These are phyloP conservation scores for Cryphonectria radicalis DNA, from an alignment of 2,329 filamentous ascomycete genomes.

Conservation along the genomic window DNA sequence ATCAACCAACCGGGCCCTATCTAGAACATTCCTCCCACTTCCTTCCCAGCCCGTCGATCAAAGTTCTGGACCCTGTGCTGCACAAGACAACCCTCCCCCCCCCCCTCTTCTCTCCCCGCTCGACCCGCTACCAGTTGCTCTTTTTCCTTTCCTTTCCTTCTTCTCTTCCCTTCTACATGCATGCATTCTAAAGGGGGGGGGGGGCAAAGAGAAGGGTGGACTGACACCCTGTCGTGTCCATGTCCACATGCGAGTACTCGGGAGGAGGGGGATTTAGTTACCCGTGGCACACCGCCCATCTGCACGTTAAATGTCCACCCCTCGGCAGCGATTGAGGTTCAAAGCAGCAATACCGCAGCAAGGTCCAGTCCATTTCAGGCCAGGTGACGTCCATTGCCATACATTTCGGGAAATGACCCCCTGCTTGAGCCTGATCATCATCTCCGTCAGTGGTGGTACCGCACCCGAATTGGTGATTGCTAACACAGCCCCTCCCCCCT, in stretches of 20 bases:
- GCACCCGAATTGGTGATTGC: not conserved
- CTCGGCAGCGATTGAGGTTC: not conserved
- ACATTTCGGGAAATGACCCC: conserved; percentile 11
- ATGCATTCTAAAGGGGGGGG: not conserved
- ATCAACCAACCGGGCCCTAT: not conserved
- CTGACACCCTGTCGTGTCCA: not conserved
- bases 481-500: conserved; percentile 15
- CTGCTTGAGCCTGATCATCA: not conserved
- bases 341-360: conserved; percentile 13
- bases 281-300: conserved; percentile 5
- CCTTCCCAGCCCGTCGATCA: not conserved
- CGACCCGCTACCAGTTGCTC: not conserved
- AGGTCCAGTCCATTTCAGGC: conserved; percentile 18
- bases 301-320: conserved; percentile 3
- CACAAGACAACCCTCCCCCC: not conserved
- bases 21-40: not conserved
- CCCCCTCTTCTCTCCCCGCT: no score
- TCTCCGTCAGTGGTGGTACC: conserved; percentile 1
- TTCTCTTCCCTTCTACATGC: not conserved
- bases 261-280: not conserved
- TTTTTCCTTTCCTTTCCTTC: not conserved
- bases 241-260: not conserved
- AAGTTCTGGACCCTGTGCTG: not conserved
- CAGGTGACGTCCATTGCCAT: not conserved
- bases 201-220: no score